Base-by-base conservation (phyloP, 2,329 filamentous ascomycete species). In the Daldinia eschscholtzii region DNA sequence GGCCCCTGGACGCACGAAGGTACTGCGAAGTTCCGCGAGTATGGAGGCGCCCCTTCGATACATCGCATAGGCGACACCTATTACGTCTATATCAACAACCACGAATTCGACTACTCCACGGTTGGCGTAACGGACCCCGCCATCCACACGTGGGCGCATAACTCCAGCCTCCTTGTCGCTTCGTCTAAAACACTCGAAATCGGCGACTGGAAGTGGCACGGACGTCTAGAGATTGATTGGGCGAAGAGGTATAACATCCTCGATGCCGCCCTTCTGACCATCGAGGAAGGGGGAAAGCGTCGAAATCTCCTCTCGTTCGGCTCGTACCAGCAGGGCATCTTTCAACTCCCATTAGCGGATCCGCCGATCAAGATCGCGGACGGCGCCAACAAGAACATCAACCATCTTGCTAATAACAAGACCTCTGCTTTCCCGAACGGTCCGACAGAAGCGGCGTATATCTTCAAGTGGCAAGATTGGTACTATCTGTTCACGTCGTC, bases 311-410 rank as follows among this genome's bases (percentile, higher is more conserved):
- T 74, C 18, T 61, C 70, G 2, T 74, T 74, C 42, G 72, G 73
- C 28, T 74, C 73, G 41, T 74, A 75, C 65, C 74, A 75, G 58
- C 64, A 71, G 33, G 73, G 74, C 10, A 44, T 75, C 39, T 75
- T 69, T 68, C 72, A 74, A 64, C 60, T 75, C 7, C 74, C 72
- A 20, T 65, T 74, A 15, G 68, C 64, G 10, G 61, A 72, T 18
- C 71, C 72, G 37, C 70, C 72, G 10, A 48, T 62, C 26, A 56
- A 61, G 61, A 56, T 72, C 23, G 66, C 65, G 2, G 61, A 56
- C 5, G 71, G 63, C 30, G 65, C 69, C 1, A 70, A 68, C 42
- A 37, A 57, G 3, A 52, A 61, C 1, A 58, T 69, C 48, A 70
- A 59, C 44, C 68, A 73, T 30, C 66, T 74, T 18, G 72, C 73